Conservation (phyloP, 345 rosid species). For the Populus euphratica region DNA sequence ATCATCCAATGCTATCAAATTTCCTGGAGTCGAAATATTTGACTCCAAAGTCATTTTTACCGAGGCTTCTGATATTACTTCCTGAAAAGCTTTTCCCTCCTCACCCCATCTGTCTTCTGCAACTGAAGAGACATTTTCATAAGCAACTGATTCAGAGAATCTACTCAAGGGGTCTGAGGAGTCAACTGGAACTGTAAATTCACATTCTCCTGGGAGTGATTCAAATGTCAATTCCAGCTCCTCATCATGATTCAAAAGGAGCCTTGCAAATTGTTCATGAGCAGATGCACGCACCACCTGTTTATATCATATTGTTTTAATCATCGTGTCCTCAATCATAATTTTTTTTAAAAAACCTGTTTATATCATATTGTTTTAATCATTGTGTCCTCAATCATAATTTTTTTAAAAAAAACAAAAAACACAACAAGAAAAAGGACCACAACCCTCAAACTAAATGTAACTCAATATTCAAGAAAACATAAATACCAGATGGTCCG, state of each 20-base stretch:
- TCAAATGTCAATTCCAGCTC: conserved; percentile 58
- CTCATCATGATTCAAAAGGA: conserved; percentile 66
- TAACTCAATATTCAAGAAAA: background rate
- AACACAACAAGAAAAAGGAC: background rate
- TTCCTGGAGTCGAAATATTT: conserved; percentile 28
- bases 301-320: conserved; percentile 15
- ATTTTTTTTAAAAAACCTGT: conserved; percentile 40
- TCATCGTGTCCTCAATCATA: no score
- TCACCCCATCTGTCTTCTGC: conserved; percentile 31
- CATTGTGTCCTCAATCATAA: no score
- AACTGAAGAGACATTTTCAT: conserved; percentile 32
- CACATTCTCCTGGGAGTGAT: conserved; percentile 50
- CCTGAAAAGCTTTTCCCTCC: conserved; percentile 22
- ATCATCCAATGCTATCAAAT: conserved; percentile 21
- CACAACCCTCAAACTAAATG: background rate
- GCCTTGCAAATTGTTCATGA: conserved; percentile 94
- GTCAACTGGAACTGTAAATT: conserved; percentile 54
- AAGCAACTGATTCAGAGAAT: conserved; percentile 33
- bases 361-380: conserved; percentile 12
- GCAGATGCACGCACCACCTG: conserved; percentile 94
- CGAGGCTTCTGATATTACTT: conserved; percentile 32
- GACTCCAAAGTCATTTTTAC: conserved; percentile 40
- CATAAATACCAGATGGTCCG: conserved; percentile 67
- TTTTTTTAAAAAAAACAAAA: conserved; percentile 7
- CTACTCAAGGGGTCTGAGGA: conserved; percentile 39